Base-by-base conservation (phyloP, 306 rosid genomes). In the Castanea crenata region DNA sequence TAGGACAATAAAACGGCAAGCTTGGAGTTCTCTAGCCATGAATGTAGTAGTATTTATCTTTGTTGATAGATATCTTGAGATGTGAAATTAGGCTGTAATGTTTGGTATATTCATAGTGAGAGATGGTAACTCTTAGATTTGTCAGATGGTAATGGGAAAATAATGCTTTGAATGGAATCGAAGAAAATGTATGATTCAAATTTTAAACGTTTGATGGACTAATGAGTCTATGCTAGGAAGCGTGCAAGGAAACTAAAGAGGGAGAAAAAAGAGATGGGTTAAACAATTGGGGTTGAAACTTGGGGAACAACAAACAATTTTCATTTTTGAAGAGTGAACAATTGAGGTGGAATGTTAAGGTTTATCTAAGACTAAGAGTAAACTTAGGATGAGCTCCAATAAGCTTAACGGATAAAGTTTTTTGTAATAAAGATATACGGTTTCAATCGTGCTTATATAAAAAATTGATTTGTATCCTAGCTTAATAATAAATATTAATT, bases 341-440 rank as follows among this genome's bases (percentile, higher is more conserved):
- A 49, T 10, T 49, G 54, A 49, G 16, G 54, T 12, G 54, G 54
- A 13, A 49, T 10, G 54, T 49, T 49, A 49, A 49, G 16, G 16
- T 4, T 13, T 2, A 12, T 12, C 16, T 49, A 41, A 41, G 46
- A 41, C 3, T 41, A 41, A 41, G 46, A 41, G 46, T 8, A 41
- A 41, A 8, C 11, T 41, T 41, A 1, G 46, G 11, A 41, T 41
- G 46, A 41, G 3, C 1, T 41, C 11, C 3, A 41, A 41, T 41
- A 2, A 7, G 11, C 2, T 38, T 3, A 38, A 38, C 10, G 0
- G 0, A 0, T 38, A 7, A 38, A 38, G 3, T 38, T 0, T 7
- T 38, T 38, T 7, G 10, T 7, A 38, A 38, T 38, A 38, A 2
- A 38, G 3, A 7, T 8, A 41, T 41, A 7, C 7, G 3, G 11